Evolutionary conservation across 1,284 basidiomycete genomes (phyloP), one percentile per base, ranked within the genome.

Genomic region (Sanguinoderma infundibulare): DNA sequence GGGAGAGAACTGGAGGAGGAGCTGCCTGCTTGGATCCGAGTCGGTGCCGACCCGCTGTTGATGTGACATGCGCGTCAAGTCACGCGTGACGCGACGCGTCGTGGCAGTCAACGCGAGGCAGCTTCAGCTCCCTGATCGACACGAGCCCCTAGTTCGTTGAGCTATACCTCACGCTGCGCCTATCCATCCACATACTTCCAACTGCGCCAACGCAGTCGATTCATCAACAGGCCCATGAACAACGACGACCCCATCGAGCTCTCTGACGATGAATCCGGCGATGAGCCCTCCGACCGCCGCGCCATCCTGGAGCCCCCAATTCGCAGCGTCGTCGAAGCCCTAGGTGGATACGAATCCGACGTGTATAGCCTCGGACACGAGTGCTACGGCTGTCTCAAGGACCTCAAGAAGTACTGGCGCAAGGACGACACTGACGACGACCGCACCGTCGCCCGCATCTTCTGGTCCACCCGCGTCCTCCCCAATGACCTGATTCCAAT

Each of bases 351-450:
- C 69, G 84, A 93, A 75, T 84, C 81, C n/a, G 86, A 82, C 20
- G 75, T 78, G 5, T 96, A 96, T 74, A 80, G 90, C 49, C 87
- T 94, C 63, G 95, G 95, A 62, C 94, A 97, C 78, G 89, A 93
- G 62, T 90, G 86, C 20, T 79, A 85, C 58, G 92, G 91, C 1
- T 98, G 96, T 73, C 76, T 98, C 66, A 94, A 94, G 70, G 96
- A 98, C 72, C 80, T 98, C 66, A 98, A 98, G 79, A 94, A 90
- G 69, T 84, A 95, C 51, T 98, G 96, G 96, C 80, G 96, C 52
- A 92, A 94, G 73, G 96, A 98, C 74, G 96, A 98, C 72, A 90
- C 89, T 0, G 96, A 98, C 74, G 96, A 98, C 72, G 95, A 96
- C 73, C 86, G 96, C 28, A 97, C 95, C 0, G 92, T 98, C 6